These are phyloP conservation scores for Novymonas esmeraldas DNA, from an alignment of 208 protist genomes.

Conservation along the genomic window DNA sequence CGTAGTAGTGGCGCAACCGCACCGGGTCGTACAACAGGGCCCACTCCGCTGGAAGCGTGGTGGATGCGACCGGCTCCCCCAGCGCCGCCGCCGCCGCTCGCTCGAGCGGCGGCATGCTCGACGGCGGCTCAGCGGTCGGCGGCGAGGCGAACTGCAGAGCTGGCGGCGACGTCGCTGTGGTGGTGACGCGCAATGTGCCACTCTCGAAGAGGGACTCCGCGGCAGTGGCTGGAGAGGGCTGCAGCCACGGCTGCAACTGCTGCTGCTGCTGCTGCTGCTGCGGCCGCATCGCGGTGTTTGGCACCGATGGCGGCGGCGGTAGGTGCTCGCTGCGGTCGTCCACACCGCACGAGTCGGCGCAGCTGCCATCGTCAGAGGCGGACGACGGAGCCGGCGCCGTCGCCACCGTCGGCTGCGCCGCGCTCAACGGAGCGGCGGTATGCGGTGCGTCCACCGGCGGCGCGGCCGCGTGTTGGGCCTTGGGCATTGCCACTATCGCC, in stretches of 20 bases:
- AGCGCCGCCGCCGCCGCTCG: not conserved
- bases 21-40: slow-evolving; percentile 53
- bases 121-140: slow-evolving; percentile 20
- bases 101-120: not conserved
- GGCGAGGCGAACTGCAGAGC: slow-evolving; percentile 15
- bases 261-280: not conserved
- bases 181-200: slow-evolving; percentile 13
- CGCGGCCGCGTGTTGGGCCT: not conserved
- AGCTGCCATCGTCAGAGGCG: not conserved
- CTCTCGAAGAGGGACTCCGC: slow-evolving; percentile 19
- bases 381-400: not conserved
- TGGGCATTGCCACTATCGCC: slow-evolving; percentile 16
- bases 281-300: not conserved
- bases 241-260: not conserved
- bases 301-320: not conserved
- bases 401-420: not conserved
- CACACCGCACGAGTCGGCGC: not conserved
- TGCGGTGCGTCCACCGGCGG: not conserved
- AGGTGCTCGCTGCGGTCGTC: not conserved
- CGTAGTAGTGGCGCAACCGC: slow-evolving; percentile 66
- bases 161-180: slow-evolving; percentile 26
- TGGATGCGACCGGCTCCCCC: slow-evolving; percentile 52
- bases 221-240: too few species aligned
- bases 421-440: not conserved
- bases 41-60: slow-evolving; percentile 60